phyloP scores from a whole-genome alignment of 805 yeast species.

The Isabelozyma rhagii region DNA sequence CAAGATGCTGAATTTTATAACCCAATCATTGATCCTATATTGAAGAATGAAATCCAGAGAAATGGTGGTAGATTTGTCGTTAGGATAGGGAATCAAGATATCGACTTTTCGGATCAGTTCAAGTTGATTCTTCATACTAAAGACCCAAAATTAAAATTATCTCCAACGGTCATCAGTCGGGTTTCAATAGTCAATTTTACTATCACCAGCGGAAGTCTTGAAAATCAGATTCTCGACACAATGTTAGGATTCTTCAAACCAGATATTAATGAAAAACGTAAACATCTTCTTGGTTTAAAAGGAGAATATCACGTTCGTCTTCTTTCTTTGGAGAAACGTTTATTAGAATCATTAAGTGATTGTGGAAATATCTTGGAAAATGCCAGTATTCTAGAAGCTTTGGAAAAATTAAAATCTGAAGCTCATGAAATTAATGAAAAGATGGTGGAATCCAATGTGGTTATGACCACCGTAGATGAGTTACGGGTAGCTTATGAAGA shows the following conservation, averaged over 20 bases:
- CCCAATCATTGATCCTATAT: slow-evolving; percentile 63
- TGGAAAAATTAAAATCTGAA: slow-evolving; percentile 66
- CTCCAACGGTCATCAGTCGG: slow-evolving; percentile 60
- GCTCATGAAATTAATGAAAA: slow-evolving; percentile 51
- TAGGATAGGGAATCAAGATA: slow-evolving; percentile 54
- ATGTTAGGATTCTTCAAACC: slow-evolving; percentile 59
- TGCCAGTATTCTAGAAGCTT: slow-evolving; percentile 51
- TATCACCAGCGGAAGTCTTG: slow-evolving; percentile 64
- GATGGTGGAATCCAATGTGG: slow-evolving; percentile 49
- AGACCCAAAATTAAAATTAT: slow-evolving; percentile 46
- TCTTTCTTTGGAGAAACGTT: slow-evolving; percentile 52
- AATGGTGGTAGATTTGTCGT: slow-evolving; percentile 71
- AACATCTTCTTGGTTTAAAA: slow-evolving; percentile 51
- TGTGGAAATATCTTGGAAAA: slow-evolving; percentile 67
- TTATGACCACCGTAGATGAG: slow-evolving; percentile 53
- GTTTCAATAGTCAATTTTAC: slow-evolving; percentile 68
- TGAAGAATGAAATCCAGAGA: slow-evolving; percentile 56
- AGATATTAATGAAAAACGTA: slow-evolving; percentile 58
- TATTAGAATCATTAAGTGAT: slow-evolving; percentile 56
- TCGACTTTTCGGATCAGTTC: slow-evolving; percentile 69
- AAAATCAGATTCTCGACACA: slow-evolving; percentile 57
- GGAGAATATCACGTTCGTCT: slow-evolving; percentile 58
- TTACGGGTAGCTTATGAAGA: slow-evolving; percentile 47
- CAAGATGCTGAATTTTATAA: slow-evolving; percentile 80
- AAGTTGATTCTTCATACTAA: slow-evolving; percentile 57